phyloP scores from a whole-genome alignment of 768 basidiomycete species.

The Suillus weaverae region DNA sequence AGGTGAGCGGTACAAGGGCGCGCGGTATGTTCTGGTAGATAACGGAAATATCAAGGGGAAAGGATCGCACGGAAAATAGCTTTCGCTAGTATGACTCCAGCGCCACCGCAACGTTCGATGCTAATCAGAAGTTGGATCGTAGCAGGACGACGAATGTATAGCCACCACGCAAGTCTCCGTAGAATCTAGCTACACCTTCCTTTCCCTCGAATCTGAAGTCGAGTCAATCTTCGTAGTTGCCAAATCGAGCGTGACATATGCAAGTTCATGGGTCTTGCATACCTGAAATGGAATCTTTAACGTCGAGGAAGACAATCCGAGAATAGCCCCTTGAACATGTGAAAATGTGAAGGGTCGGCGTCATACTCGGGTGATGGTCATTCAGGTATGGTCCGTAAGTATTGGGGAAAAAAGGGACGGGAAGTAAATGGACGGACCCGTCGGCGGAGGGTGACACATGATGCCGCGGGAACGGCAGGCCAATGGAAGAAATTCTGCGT shows the following conservation, averaged over 20 bases:
- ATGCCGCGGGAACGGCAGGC: slow-evolving; percentile 33
- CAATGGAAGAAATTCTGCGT: slow-evolving; percentile 22
- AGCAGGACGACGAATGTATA: slow-evolving; percentile 3
- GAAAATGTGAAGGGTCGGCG: slow-evolving; percentile 6
- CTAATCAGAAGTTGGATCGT: not conserved
- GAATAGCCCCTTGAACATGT: not conserved
- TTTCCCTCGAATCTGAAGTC: slow-evolving; percentile 7
- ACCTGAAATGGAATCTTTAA: slow-evolving; percentile 31
- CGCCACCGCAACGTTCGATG: not conserved
- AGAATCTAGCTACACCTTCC: slow-evolving; percentile 4
- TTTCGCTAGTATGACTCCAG: not conserved
- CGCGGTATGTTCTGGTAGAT: not conserved
- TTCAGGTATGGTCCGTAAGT: slow-evolving; percentile 4
- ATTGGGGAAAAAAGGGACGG: slow-evolving; percentile 5
- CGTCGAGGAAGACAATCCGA: slow-evolving; percentile 4
- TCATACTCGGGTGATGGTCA: not conserved
- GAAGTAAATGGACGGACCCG: slow-evolving; percentile 25
- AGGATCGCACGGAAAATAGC: not conserved
- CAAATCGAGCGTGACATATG: not conserved
- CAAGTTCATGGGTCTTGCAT: slow-evolving; percentile 19
- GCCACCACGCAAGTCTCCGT: slow-evolving; percentile 10
- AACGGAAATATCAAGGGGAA: slow-evolving; percentile 1
- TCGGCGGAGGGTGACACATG: slow-evolving; percentile 30
- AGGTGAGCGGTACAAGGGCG: not conserved
- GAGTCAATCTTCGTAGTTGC: slow-evolving; percentile 3